Evolutionary conservation across 352 stramenopile genomes (phyloP).

Genomic region (Globisporangium spiculum): DNA sequence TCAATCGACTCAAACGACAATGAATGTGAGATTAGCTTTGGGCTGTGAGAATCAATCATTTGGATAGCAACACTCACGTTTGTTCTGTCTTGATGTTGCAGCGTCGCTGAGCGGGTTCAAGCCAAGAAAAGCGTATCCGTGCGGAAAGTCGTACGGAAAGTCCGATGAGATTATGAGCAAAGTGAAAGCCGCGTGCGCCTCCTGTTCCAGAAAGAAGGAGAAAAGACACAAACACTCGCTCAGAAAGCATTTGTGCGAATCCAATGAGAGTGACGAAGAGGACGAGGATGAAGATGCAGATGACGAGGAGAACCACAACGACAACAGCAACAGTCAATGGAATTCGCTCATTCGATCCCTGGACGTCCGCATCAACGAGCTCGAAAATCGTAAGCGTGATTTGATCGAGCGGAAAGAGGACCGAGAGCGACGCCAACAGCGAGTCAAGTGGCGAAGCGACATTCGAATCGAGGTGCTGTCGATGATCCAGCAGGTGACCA

Average conservation of each 20-base stretch:
- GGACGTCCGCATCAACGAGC: constrained; percentile 34
- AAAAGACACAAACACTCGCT: background rate
- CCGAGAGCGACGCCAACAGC: constrained; percentile 30
- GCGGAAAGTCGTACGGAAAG: constrained; percentile 20
- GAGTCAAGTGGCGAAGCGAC: constrained; percentile 22
- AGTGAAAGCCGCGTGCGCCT: constrained; percentile 16
- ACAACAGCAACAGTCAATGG: constrained; percentile 4
- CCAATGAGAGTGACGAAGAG: constrained; percentile 14
- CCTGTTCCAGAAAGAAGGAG: constrained; percentile 14
- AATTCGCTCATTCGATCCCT: constrained; percentile 29
- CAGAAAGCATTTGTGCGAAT: background rate
- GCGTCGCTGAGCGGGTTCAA: constrained; percentile 10
- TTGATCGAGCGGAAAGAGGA: constrained; percentile 58
- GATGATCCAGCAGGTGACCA: constrained; percentile 8
- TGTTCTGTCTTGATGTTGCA: background rate
- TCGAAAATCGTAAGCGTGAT: constrained; percentile 40
- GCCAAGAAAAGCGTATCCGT: constrained; percentile 9
- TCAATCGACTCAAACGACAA: constrained; percentile 12
- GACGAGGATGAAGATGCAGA: constrained; percentile 23
- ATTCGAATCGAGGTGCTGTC: constrained; percentile 21
- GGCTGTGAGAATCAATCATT: background rate
- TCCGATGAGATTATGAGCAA: constrained; percentile 19
- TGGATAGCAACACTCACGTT: background rate
- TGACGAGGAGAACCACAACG: constrained; percentile 5
- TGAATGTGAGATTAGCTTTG: background rate